A percentile compares a stretch with the other conserved stretches of the same genome.
Conservation (phyloP, 179 eudicot genomes). For the Beta lomatogona region DNA sequence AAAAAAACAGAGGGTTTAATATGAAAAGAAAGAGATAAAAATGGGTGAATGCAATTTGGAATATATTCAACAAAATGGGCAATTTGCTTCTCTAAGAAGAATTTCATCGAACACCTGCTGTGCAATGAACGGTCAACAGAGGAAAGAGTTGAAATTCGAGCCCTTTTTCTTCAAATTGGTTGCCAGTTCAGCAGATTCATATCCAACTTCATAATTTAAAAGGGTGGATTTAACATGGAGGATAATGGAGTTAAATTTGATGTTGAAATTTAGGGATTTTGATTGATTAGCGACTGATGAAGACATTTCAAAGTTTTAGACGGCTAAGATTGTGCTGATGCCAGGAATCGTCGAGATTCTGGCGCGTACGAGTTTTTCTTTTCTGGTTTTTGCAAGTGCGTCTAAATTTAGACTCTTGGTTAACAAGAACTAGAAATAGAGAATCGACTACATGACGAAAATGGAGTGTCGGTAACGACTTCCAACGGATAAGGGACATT, state of each 20-base stretch:
- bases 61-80: not conserved
- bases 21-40: not conserved
- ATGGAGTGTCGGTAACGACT: no score
- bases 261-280: not conserved
- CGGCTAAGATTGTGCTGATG: no score
- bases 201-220: not conserved
- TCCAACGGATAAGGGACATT: no score
- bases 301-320: not conserved
- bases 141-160: not conserved
- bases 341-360: no score
- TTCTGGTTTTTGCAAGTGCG: no score
- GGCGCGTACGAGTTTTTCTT: no score
- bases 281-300: not conserved
- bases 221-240: not conserved
- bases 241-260: not conserved
- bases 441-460: no score
- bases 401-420: no score
- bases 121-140: not conserved
- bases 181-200: not conserved
- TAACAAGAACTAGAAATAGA: no score
- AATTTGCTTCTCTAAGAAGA: not conserved
- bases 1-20: not conserved
- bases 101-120: not conserved
- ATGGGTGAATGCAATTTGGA: not conserved
- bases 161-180: not conserved